These are phyloP conservation scores for Trypanosoma avium DNA, from an alignment of 208 protist species.

Conservation along the genomic window DNA sequence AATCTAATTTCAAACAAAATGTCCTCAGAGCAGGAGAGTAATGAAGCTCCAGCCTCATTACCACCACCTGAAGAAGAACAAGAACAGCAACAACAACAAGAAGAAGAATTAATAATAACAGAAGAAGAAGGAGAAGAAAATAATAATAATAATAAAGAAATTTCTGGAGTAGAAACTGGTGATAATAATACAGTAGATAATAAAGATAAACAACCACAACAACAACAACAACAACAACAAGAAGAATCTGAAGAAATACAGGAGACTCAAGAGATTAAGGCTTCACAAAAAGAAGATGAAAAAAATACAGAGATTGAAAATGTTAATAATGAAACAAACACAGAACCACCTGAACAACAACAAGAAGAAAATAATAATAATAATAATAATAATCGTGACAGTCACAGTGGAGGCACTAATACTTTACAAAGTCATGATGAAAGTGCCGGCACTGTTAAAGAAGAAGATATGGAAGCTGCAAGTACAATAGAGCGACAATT, in stretches of 20 bases:
- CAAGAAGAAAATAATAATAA: neutral
- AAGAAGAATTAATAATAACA: neutral
- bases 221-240: neutral
- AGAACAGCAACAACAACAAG: constrained; percentile 1
- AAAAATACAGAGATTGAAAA: neutral
- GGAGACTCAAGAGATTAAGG: neutral
- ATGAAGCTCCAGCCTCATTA: neutral
- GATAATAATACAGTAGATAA: no score
- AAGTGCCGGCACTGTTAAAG: no score
- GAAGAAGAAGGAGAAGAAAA: neutral
- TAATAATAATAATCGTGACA: neutral
- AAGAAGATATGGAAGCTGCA: no score
- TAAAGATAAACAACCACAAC: no score
- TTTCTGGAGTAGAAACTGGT: constrained; percentile 6
- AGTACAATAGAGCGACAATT: no score
- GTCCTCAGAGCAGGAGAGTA: no score
- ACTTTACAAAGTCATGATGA: no score
- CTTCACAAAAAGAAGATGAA: neutral
- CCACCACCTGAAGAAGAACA: neutral
- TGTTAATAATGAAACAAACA: no score
- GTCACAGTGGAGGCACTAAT: no score
- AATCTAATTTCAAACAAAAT: no score
- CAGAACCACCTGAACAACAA: no score
- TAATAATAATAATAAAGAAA: neutral
- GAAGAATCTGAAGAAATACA: neutral